phyloP scores from a whole-genome alignment of 1,284 basidiomycete genomes.

The Phlebopus sp. region DNA sequence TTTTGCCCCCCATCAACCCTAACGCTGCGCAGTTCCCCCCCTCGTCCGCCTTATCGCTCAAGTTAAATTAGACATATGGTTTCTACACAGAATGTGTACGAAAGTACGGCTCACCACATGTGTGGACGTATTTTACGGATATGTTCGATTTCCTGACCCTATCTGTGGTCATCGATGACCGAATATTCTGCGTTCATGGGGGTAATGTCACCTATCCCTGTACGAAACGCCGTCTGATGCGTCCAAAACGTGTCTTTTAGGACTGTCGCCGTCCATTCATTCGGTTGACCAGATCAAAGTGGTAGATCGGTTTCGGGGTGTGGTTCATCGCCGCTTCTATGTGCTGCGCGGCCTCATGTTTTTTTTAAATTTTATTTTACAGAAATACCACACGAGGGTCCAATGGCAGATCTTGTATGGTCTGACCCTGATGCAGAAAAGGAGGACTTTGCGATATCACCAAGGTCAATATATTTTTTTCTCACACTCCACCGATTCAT shows the following conservation, averaged over 20 bases:
- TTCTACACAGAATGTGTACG: slow-evolving; percentile 99
- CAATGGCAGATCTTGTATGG: slow-evolving; percentile 99
- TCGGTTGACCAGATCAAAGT: slow-evolving; percentile 99
- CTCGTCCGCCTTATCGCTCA: slow-evolving; percentile 21
- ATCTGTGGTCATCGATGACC: slow-evolving; percentile 97
- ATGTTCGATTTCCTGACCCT: slow-evolving; percentile 99
- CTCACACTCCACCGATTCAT: slow-evolving; percentile 13
- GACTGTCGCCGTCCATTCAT: slow-evolving; percentile 95
- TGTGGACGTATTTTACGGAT: slow-evolving; percentile 99
- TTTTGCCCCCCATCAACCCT: too few relatives aligned
- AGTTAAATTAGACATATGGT: slow-evolving; percentile 81
- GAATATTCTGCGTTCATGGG: slow-evolving; percentile 99
- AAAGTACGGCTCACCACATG: slow-evolving; percentile 94
- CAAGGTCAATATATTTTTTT: slow-evolving; percentile 59
- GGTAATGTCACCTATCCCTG: slow-evolving; percentile 46
- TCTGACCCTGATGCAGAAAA: slow-evolving; percentile 99
- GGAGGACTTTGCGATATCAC: slow-evolving; percentile 98
- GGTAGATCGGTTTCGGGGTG: slow-evolving; percentile 93
- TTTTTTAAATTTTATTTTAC: slow-evolving; percentile 5
- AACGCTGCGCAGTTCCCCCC: not conserved
- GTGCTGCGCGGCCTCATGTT: slow-evolving; percentile 23
- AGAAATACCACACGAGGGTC: slow-evolving; percentile 99
- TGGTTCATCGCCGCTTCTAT: slow-evolving; percentile 13
- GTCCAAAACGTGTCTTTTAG: slow-evolving; percentile 37
- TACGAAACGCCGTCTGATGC: slow-evolving; percentile 1